These are phyloP conservation scores for Sarocladiaceae sp. DNA, from an alignment of 2,329 filamentous ascomycete species.

Conservation along the genomic window DNA sequence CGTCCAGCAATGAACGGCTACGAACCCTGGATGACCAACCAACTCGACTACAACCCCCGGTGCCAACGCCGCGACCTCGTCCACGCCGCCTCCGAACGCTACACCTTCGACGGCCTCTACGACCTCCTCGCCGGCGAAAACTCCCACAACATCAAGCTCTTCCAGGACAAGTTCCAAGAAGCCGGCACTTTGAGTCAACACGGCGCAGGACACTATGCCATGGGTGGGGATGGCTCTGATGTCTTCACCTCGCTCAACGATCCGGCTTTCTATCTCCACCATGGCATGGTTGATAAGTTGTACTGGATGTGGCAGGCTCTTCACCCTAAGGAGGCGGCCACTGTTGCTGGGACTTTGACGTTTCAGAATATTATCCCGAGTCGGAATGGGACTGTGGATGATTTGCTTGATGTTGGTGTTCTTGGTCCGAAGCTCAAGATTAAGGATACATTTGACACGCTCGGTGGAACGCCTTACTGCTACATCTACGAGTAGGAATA, in stretches of 20 bases:
- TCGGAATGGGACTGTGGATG: conserved; percentile 16
- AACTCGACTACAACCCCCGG: conserved; percentile 35
- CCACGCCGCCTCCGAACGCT: conserved; percentile 16
- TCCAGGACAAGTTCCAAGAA: conserved; percentile 24
- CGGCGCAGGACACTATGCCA: conserved; percentile 28
- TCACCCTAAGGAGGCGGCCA: conserved; percentile 13
- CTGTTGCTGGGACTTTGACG: conserved; percentile 16
- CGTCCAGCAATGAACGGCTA: conserved; percentile 14
- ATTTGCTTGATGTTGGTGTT: conserved; percentile 18
- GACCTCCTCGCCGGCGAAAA: conserved; percentile 11
- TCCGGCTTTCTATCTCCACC: conserved; percentile 22
- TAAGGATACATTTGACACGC: conserved; percentile 11
- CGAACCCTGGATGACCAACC: background rate
- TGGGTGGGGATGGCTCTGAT: conserved; percentile 29
- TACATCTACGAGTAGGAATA: conserved; percentile 1
- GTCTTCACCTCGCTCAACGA: conserved; percentile 25
- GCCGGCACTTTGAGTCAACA: conserved; percentile 23
- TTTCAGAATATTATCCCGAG: conserved; percentile 15
- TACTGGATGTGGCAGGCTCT: conserved; percentile 20
- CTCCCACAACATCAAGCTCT: conserved; percentile 11
- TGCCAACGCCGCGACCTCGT: conserved; percentile 39
- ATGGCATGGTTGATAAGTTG: conserved; percentile 22
- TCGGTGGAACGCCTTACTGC: conserved; percentile 6
- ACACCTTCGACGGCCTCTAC: conserved; percentile 9
- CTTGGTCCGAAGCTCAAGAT: conserved; percentile 16